Conservation (phyloP, 148 eudicot species). For the Suaeda aralocaspica region DNA sequence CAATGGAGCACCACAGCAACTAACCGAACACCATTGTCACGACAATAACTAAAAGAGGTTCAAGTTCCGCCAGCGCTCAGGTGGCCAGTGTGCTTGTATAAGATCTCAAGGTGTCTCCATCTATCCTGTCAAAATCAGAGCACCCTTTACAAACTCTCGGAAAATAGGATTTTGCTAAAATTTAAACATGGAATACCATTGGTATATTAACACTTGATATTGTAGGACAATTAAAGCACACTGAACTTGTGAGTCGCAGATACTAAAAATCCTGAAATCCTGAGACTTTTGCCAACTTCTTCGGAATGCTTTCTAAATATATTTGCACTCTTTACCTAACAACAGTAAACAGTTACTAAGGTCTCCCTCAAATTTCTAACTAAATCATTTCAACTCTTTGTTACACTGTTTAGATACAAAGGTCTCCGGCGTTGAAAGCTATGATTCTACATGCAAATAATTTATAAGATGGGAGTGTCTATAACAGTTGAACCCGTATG, state of each 20-base stretch:
- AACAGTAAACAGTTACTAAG: neutral
- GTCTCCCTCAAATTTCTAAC: neutral
- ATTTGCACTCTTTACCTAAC: neutral
- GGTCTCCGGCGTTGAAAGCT: no score
- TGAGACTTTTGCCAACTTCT: neutral
- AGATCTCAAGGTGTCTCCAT: slow-evolving; percentile 62
- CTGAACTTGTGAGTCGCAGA: neutral
- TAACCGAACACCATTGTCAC: slow-evolving; percentile 66
- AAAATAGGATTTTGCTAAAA: no score
- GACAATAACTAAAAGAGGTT: slow-evolving; percentile 80
- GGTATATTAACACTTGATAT: neutral
- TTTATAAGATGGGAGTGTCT: no score
- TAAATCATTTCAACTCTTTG: no score
- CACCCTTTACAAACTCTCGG: slow-evolving; percentile 20
- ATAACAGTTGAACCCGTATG: no score
- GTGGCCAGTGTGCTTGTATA: slow-evolving; percentile 76
- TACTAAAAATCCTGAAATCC: neutral
- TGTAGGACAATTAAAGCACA: neutral
- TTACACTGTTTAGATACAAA: no score
- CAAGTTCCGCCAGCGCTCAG: slow-evolving; percentile 92
- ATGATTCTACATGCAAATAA: no score
- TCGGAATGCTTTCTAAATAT: neutral
- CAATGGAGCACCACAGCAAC: slow-evolving; percentile 93
- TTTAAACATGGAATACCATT: neutral
- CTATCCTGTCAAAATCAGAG: slow-evolving; percentile 58